Evolutionary conservation across 352 stramenopile genomes (phyloP).

Genomic region (Poterioochromonas sp.): DNA sequence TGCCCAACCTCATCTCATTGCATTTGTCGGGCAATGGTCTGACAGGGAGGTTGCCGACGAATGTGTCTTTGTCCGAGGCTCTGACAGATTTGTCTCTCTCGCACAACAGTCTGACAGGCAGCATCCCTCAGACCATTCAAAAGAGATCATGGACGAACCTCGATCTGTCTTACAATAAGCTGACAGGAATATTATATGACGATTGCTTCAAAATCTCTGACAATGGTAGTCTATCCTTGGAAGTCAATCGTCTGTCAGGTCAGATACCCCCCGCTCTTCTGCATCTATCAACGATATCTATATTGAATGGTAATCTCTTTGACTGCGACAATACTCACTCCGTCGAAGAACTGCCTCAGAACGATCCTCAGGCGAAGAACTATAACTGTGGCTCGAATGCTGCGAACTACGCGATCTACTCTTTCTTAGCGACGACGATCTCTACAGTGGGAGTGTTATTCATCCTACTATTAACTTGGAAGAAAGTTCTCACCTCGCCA

Average conservation of each 20-base stretch:
- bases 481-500: no score
- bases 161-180: constrained; percentile 10
- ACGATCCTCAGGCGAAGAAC: no score
- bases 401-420: no score
- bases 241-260: constrained; percentile 2
- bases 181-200: background rate
- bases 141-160: background rate
- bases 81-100: background rate
- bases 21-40: constrained; percentile 18
- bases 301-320: background rate
- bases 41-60: background rate
- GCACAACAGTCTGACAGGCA: constrained; percentile 7
- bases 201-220: background rate
- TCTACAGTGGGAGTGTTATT: no score
- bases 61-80: background rate
- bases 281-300: background rate
- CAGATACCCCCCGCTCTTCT: background rate
- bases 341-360: background rate
- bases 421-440: no score
- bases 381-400: no score
- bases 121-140: background rate
- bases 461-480: no score
- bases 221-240: background rate
- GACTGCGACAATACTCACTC: background rate
- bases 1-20: background rate